Percentiles rank a stretch among this genome's conserved stretches.
Conservation (phyloP, 2,329 filamentous ascomycete genomes). For the Apiospora rasikravindrae region DNA sequence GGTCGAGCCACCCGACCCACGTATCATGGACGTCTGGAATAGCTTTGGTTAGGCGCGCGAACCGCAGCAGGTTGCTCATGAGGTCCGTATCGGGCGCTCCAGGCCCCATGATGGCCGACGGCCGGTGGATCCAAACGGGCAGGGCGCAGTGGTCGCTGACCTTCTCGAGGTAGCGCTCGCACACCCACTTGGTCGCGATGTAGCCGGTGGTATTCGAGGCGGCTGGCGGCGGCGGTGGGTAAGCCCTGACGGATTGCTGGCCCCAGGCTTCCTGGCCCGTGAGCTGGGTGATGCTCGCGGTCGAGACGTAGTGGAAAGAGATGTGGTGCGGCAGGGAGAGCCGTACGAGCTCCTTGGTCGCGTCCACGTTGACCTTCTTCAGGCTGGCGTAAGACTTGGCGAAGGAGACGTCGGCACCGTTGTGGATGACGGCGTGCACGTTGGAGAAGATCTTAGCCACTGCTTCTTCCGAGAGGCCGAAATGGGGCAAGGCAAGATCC, state of each 20-base stretch:
- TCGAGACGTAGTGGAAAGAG: slow-evolving; percentile 40
- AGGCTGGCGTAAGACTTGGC: slow-evolving; percentile 38
- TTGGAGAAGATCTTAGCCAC: background rate
- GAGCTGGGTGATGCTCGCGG: background rate
- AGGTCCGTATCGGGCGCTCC: no score
- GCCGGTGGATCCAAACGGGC: background rate
- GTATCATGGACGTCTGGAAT: no score
- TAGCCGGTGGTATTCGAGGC: background rate
- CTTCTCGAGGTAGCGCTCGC: background rate
- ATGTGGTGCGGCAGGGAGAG: slow-evolving; percentile 29
- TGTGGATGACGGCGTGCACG: background rate
- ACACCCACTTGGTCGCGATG: background rate
- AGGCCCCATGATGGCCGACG: no score
- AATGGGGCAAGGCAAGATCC: background rate
- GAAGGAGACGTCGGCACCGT: background rate
- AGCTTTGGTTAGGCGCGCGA: no score
- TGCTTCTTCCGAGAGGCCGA: slow-evolving; percentile 7
- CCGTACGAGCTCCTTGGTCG: slow-evolving; percentile 36
- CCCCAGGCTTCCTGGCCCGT: background rate
- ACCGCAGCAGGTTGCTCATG: no score
- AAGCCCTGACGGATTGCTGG: background rate
- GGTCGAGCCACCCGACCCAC: no score
- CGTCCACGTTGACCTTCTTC: slow-evolving; percentile 38
- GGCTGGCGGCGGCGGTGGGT: background rate
- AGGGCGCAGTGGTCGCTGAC: background rate